A percentile compares a stretch with the other conserved stretches of the same genome.
phyloP scores from a whole-genome alignment of 257 asterid species.

The Anisodus tanguticus region DNA sequence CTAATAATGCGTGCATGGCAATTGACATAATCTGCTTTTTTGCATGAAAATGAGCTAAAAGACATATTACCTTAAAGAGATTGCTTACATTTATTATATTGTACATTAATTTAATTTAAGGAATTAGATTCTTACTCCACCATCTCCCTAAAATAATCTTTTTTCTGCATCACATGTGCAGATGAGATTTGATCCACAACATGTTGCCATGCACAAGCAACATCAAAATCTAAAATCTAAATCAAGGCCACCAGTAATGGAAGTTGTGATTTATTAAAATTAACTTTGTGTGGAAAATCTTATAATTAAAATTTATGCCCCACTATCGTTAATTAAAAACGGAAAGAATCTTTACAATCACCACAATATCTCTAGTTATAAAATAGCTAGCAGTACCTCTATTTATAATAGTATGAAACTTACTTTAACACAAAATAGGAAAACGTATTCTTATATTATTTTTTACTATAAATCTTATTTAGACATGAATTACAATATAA shows the following conservation, averaged over 20 bases:
- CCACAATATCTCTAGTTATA: too few species aligned
- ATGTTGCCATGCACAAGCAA: background rate
- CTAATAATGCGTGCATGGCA: conserved; percentile 25
- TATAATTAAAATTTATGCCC: too few species aligned
- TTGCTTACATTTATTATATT: conserved; percentile 27
- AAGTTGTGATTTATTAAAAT: too few species aligned
- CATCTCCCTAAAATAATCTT: background rate
- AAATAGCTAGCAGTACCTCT: too few species aligned
- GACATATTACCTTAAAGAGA: conserved; percentile 31
- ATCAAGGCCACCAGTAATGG: background rate
- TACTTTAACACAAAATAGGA: too few species aligned
- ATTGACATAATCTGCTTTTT: conserved; percentile 16
- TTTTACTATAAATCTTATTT: too few species aligned
- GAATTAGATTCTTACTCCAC: conserved; percentile 46
- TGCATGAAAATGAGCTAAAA: conserved; percentile 44
- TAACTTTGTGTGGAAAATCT: too few species aligned
- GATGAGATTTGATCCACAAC: conserved; percentile 17
- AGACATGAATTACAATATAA: too few species aligned
- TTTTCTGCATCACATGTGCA: conserved; percentile 15
- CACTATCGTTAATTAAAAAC: too few species aligned
- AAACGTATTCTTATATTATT: too few species aligned
- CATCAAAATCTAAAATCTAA: background rate
- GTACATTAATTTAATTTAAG: background rate
- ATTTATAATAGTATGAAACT: too few species aligned
- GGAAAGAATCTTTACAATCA: too few species aligned